These are phyloP conservation scores for Aulographum hederae DNA, from an alignment of 2,329 filamentous ascomycete species.

Conservation along the genomic window DNA sequence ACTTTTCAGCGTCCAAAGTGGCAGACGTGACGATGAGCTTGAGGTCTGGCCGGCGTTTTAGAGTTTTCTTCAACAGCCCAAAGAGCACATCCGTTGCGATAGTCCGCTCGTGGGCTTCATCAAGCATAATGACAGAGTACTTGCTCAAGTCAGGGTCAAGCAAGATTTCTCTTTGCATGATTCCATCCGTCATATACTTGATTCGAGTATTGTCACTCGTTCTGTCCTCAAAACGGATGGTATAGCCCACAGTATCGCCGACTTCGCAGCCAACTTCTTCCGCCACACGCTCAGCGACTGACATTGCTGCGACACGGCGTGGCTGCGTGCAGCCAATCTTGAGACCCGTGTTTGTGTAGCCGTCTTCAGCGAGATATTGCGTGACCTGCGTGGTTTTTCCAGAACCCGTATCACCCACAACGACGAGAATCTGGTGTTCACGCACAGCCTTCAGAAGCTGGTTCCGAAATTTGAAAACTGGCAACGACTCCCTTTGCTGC, in stretches of 20 bases:
- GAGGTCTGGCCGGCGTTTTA: constrained; percentile 63
- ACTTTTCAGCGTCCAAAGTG: constrained; percentile 93
- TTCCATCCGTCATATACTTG: constrained; percentile 99
- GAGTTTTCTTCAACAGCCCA: constrained; percentile 85
- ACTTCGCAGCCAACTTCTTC: constrained; percentile 89
- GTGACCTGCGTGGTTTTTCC: constrained; percentile 96
- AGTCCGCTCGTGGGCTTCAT: constrained; percentile 95
- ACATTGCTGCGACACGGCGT: constrained; percentile 95
- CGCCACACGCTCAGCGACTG: constrained; percentile 91
- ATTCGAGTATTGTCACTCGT: constrained; percentile 76
- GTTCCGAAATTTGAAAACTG: constrained; percentile 74
- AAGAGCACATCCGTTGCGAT: constrained; percentile 95
- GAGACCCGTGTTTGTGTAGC: constrained; percentile 71
- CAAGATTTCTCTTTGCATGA: constrained; percentile 92
- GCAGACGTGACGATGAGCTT: constrained; percentile 99
- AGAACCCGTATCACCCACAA: constrained; percentile 92
- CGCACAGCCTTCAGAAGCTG: constrained; percentile 75
- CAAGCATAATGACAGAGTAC: constrained; percentile 95
- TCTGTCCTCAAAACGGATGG: constrained; percentile 95
- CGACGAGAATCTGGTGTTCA: constrained; percentile 82
- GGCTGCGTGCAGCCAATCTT: constrained; percentile 97
- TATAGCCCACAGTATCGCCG: constrained; percentile 93
- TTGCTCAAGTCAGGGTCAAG: constrained; percentile 80
- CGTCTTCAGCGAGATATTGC: constrained; percentile 84
- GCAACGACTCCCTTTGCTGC: constrained; percentile 76